phyloP scores from a whole-genome alignment of 371 early-diverging fungal species.

The Paraphysoderma sedebokerense region DNA sequence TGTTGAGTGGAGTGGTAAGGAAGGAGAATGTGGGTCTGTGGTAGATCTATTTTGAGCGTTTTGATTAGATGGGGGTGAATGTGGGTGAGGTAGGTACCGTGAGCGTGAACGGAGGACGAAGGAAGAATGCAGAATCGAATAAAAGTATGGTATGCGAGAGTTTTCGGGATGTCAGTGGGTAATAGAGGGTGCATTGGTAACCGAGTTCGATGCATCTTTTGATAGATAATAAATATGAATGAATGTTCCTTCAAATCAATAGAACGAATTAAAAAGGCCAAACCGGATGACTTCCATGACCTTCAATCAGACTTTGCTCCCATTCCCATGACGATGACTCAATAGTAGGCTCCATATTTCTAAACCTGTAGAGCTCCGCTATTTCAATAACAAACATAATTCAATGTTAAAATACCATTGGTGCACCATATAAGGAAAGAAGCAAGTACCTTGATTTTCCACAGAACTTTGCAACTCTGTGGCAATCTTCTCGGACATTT shows the following conservation, averaged over 20 bases:
- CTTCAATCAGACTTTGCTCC: slow-evolving; percentile 60
- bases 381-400: no score
- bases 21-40: no score
- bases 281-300: slow-evolving; percentile 52
- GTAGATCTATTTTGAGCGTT: no score
- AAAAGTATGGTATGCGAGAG: slow-evolving; percentile 21
- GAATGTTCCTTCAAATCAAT: neutral
- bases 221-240: no score
- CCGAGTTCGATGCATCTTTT: slow-evolving; percentile 9
- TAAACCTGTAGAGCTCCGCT: no score
- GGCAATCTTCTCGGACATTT: slow-evolving; percentile 8
- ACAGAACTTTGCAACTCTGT: slow-evolving; percentile 25
- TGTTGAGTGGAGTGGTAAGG: no score
- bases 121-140: slow-evolving; percentile 38
- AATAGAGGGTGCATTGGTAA: slow-evolving; percentile 43
- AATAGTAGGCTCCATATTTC: slow-evolving; percentile 23
- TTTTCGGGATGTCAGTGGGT: slow-evolving; percentile 33
- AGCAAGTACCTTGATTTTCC: no score
- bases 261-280: slow-evolving; percentile 34
- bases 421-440: no score
- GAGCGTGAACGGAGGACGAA: slow-evolving; percentile 11
- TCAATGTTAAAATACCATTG: no score
- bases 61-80: slow-evolving; percentile 3
- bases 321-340: slow-evolving; percentile 33
- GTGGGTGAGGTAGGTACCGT: slow-evolving; percentile 14